These are phyloP conservation scores for Ziziphus jujuba DNA, from an alignment of 306 rosid genomes.

Conservation along the genomic window DNA sequence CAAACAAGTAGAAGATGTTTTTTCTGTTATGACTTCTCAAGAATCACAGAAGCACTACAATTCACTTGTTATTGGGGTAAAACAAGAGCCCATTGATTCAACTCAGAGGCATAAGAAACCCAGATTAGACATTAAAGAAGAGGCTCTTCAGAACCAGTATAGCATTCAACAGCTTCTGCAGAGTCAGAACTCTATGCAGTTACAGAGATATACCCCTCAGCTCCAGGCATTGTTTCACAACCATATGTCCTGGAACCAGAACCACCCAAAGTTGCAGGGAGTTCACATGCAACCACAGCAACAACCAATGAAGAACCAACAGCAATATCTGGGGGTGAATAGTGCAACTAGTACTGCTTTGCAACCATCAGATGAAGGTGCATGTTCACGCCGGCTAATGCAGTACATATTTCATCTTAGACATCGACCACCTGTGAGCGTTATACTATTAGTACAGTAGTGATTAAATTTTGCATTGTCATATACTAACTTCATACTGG, in stretches of 20 bases:
- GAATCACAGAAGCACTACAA: slow-evolving; percentile 4
- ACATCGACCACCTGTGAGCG: slow-evolving; percentile 43
- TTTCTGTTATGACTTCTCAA: background rate
- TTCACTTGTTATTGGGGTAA: slow-evolving; percentile 9
- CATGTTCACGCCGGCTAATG: slow-evolving; percentile 41
- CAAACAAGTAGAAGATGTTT: slow-evolving; percentile 9
- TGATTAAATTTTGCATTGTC: background rate
- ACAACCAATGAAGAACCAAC: slow-evolving; percentile 32
- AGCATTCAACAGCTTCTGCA: slow-evolving; percentile 23
- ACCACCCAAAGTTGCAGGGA: slow-evolving; percentile 11
- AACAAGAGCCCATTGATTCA: slow-evolving; percentile 13
- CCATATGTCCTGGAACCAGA: slow-evolving; percentile 12
- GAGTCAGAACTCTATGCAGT: slow-evolving; percentile 26
- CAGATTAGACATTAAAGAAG: slow-evolving; percentile 21
- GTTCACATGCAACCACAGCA: slow-evolving; percentile 24
- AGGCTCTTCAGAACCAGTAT: slow-evolving; percentile 13
- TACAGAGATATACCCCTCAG: slow-evolving; percentile 28
- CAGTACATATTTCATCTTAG: slow-evolving; percentile 40
- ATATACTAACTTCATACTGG: background rate
- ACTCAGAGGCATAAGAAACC: slow-evolving; percentile 19
- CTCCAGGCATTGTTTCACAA: slow-evolving; percentile 26
- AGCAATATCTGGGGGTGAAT: slow-evolving; percentile 29
- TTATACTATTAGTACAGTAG: background rate
- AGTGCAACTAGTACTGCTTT: background rate
- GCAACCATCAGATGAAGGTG: slow-evolving; percentile 25